phyloP scores from a whole-genome alignment of 1,284 basidiomycete species.

The Meira nashicola region DNA sequence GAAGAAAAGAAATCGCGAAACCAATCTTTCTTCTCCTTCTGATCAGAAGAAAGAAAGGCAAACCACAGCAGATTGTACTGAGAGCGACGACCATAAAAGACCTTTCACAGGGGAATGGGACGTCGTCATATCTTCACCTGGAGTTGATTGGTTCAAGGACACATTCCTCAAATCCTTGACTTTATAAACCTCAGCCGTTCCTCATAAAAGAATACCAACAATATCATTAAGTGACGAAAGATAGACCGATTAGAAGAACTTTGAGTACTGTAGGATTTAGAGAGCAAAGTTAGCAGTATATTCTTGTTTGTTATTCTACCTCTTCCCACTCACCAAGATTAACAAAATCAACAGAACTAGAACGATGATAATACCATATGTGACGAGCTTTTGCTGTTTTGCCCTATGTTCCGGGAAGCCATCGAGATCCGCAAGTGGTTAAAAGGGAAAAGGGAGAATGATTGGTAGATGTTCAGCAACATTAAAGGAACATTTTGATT shows the following conservation, averaged over 20 bases:
- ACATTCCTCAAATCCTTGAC: constrained; percentile 16
- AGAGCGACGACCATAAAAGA: neutral
- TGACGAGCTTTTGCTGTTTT: constrained; percentile 50
- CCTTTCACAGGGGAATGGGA: constrained; percentile 20
- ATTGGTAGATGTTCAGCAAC: neutral
- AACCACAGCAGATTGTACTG: neutral
- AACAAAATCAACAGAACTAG: constrained; percentile 51
- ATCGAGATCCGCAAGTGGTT: constrained; percentile 11
- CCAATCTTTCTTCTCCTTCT: no score
- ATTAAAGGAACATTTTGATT: neutral
- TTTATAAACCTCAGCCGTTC: no score
- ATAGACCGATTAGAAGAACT: neutral
- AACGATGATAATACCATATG: constrained; percentile 44
- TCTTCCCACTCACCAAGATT: constrained; percentile 26
- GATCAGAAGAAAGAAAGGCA: no score
- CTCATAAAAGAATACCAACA: neutral
- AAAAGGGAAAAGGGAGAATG: constrained; percentile 1
- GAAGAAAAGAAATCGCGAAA: no score
- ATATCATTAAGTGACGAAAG: neutral
- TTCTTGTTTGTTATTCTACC: neutral
- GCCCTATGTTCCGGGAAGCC: constrained; percentile 26
- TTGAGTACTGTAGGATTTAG: neutral
- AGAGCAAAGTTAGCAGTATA: neutral
- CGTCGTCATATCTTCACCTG: constrained; percentile 33
- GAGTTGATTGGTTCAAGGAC: constrained; percentile 31